These are phyloP conservation scores for Eutrema heterophyllum DNA, from an alignment of 345 rosid genomes.

Conservation along the genomic window DNA sequence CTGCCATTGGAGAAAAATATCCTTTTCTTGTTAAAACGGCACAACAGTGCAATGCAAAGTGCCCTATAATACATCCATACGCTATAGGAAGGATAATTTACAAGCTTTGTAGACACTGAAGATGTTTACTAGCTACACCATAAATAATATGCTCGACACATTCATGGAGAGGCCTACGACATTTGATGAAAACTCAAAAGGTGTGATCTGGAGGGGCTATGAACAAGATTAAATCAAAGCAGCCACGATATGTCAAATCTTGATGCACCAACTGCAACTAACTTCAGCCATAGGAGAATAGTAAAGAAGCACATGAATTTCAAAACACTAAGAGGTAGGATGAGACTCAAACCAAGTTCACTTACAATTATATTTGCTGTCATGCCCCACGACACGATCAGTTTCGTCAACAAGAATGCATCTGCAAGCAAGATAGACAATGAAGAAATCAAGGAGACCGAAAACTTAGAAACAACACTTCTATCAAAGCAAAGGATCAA, in stretches of 20 bases:
- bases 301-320: background rate
- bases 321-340: background rate
- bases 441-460: background rate
- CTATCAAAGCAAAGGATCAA: background rate
- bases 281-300: background rate
- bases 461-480: background rate
- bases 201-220: background rate
- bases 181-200: background rate
- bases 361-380: constrained; percentile 88
- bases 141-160: background rate
- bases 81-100: background rate
- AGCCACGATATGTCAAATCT: background rate
- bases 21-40: background rate
- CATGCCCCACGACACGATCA: constrained; percentile 85
- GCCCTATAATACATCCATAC: background rate
- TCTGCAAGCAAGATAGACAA: constrained; percentile 43
- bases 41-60: background rate
- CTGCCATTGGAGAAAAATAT: background rate
- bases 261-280: background rate
- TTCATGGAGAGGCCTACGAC: background rate
- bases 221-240: background rate
- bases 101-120: background rate
- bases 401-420: constrained; percentile 94
- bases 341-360: background rate
- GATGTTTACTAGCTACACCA: background rate